Conservation (phyloP, 345 rosid genomes). For the Salix caprea region DNA sequence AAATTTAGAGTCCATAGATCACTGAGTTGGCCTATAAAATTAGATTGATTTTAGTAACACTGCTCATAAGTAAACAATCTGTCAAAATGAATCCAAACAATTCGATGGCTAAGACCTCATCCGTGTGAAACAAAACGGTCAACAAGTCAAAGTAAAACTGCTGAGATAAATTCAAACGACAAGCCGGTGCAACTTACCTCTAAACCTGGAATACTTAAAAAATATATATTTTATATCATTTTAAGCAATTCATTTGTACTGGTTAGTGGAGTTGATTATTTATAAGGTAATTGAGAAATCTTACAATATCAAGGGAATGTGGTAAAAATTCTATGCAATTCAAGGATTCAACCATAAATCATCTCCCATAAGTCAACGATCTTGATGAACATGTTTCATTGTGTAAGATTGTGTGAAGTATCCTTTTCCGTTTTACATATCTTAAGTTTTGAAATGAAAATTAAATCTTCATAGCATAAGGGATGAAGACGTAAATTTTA, state of each 20-base stretch:
- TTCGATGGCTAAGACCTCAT: not conserved
- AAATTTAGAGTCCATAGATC: no score
- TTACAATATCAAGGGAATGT: not conserved
- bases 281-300: no score
- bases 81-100: not conserved
- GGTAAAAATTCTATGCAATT: not conserved
- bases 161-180: not conserved
- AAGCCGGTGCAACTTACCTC: not conserved
- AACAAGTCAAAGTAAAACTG: not conserved
- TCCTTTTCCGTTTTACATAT: not conserved
- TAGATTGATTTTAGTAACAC: no score
- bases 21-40: no score
- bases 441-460: no score
- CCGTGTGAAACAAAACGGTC: not conserved
- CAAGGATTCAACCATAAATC: not conserved
- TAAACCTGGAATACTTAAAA: not conserved
- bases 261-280: no score
- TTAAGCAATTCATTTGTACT: no score
- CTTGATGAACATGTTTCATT: no score
- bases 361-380: not conserved
- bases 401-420: no score
- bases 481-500: not conserved
- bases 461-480: not conserved
- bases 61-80: no score
- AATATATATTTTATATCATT: no score